Percentiles rank a stretch among this genome's conserved stretches.
Conservation (phyloP, 805 yeast species). For the Lipomyces mesembrius region DNA sequence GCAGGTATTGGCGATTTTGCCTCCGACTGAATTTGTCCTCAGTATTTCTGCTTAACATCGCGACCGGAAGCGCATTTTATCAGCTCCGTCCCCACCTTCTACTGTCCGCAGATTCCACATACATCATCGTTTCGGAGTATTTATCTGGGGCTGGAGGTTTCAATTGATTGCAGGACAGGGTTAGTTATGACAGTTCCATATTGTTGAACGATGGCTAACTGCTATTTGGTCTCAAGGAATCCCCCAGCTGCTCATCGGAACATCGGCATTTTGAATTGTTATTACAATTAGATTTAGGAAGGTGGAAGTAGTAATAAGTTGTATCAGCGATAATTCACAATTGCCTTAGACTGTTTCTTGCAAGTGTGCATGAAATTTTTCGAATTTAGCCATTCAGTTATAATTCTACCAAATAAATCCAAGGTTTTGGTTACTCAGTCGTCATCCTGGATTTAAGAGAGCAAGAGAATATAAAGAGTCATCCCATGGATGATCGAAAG, state of each 20-base stretch:
- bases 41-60: neutral
- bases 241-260: neutral
- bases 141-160: neutral
- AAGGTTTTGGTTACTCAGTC: slow-evolving; percentile 2
- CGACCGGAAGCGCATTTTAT: neutral
- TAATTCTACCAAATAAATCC: neutral
- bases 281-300: neutral
- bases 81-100: neutral
- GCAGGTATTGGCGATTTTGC: neutral
- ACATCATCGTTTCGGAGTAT: neutral
- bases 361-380: slow-evolving; percentile 1
- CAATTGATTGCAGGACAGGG: neutral
- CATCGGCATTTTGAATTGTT: neutral
- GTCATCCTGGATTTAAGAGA: neutral
- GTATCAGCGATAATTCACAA: neutral
- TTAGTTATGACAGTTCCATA: neutral
- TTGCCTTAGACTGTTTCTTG: neutral
- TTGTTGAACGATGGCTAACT: neutral
- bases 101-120: neutral
- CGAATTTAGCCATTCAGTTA: neutral
- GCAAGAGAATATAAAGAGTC: slow-evolving; percentile 1
- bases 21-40: neutral
- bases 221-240: neutral
- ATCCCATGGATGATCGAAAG: slow-evolving; percentile 37
- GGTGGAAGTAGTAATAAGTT: neutral